Conservation (phyloP, 2,329 filamentous ascomycete species). For the Harringtonia aguacate region DNA sequence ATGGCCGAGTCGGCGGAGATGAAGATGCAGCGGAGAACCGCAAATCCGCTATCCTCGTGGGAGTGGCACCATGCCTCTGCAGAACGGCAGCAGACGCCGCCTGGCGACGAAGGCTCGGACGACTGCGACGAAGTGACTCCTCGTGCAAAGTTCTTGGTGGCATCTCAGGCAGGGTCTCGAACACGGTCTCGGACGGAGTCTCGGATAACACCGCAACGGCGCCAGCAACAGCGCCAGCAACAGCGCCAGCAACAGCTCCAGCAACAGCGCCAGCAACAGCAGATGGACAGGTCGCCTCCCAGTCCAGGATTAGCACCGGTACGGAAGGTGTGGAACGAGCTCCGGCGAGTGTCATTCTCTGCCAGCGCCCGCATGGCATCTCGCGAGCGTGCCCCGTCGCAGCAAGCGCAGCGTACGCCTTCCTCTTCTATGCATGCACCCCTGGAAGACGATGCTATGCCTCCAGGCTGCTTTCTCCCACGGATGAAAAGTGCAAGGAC, state of each 20-base stretch:
- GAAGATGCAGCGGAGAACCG: slow-evolving; percentile 1
- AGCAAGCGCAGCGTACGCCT: background rate
- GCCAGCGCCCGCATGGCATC: background rate
- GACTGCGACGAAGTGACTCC: slow-evolving; percentile 9
- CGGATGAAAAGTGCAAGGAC: slow-evolving; percentile 1
- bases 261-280: background rate
- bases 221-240: no score
- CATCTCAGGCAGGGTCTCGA: no score
- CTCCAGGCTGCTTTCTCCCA: slow-evolving; percentile 7
- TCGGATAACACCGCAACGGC: no score
- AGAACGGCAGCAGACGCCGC: background rate
- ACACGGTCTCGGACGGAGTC: no score
- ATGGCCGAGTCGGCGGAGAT: slow-evolving; percentile 9
- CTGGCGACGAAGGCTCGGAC: background rate
- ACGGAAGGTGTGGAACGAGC: slow-evolving; percentile 10
- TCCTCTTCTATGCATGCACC: slow-evolving; percentile 1
- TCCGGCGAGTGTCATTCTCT: slow-evolving; percentile 10
- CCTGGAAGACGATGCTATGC: background rate
- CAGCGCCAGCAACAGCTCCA: background rate
- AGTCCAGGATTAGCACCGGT: slow-evolving; percentile 3
- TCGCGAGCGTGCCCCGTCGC: background rate
- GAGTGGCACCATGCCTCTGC: background rate
- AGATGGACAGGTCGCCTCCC: background rate
- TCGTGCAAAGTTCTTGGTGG: slow-evolving; percentile 5
- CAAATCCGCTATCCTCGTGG: background rate